Conservation (phyloP, 495 filamentous ascomycete genomes). For the Schizothecium vesticola region DNA sequence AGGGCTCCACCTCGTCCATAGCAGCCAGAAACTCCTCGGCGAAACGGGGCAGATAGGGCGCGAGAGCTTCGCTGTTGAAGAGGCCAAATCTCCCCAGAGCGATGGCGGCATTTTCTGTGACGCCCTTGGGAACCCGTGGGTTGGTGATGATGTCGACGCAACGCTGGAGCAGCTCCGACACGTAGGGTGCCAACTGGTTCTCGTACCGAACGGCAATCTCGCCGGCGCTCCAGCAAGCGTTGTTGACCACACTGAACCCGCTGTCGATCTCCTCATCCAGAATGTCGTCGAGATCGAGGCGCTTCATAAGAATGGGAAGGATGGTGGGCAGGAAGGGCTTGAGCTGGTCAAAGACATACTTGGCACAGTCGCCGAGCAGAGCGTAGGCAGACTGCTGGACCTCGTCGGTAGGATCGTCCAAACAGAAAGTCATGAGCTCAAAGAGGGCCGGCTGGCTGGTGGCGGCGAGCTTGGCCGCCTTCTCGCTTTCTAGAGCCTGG, state of each 20-base stretch:
- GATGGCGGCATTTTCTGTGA: slow-evolving; percentile 92
- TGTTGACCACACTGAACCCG: slow-evolving; percentile 89
- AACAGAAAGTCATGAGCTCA: slow-evolving; percentile 81
- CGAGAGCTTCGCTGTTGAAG: slow-evolving; percentile 68
- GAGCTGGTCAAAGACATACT: slow-evolving; percentile 85
- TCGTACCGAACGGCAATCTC: slow-evolving; percentile 85
- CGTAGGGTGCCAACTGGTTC: slow-evolving; percentile 66
- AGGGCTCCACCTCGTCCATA: slow-evolving; percentile 78
- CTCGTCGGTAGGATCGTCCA: slow-evolving; percentile 88
- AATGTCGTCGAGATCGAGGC: slow-evolving; percentile 76
- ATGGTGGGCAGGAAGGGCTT: slow-evolving; percentile 66
- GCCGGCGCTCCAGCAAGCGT: slow-evolving; percentile 95
- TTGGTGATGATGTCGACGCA: slow-evolving; percentile 74
- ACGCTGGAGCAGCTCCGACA: slow-evolving; percentile 68
- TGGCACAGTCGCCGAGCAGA: slow-evolving; percentile 91
- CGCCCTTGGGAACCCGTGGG: slow-evolving; percentile 78
- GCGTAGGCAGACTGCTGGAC: slow-evolving; percentile 96
- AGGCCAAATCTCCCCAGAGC: slow-evolving; percentile 86
- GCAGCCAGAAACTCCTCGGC: slow-evolving; percentile 74
- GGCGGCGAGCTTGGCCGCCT: slow-evolving; percentile 69
- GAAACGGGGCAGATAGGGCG: slow-evolving; percentile 74
- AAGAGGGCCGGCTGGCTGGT: slow-evolving; percentile 79
- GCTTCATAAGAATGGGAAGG: slow-evolving; percentile 73
- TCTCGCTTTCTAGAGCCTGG: slow-evolving; percentile 74
- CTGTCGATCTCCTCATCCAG: slow-evolving; percentile 68